phyloP scores from a whole-genome alignment of 108 stramenopile genomes.

The Asterionellopsis glacialis region DNA sequence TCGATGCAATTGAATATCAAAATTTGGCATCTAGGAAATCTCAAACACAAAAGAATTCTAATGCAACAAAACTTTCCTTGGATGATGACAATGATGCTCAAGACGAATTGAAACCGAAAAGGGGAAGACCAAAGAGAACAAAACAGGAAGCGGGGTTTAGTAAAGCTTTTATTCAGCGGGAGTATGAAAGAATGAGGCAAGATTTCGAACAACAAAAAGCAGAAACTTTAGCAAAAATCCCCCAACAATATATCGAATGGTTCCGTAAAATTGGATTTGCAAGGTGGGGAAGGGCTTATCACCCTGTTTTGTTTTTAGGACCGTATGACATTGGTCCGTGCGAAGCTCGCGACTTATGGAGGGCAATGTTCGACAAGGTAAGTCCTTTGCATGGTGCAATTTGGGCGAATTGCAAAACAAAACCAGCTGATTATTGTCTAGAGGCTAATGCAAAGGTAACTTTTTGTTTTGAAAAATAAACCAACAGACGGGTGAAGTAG shows the following conservation, averaged over 20 bases:
- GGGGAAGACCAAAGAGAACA: too few species aligned
- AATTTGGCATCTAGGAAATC: too few species aligned
- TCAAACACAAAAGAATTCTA: too few species aligned
- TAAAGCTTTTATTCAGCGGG: neutral
- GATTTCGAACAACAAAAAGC: neutral
- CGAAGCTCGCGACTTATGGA: constrained; percentile 58
- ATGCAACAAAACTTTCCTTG: too few species aligned
- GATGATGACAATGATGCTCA: too few species aligned
- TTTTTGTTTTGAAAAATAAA: neutral
- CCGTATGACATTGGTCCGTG: constrained; percentile 74
- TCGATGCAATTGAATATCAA: too few species aligned
- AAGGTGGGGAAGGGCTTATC: constrained; percentile 56
- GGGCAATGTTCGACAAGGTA: constrained; percentile 75
- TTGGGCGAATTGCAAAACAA: neutral
- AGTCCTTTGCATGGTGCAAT: constrained; percentile 16
- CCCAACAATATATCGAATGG: neutral
- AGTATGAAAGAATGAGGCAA: neutral
- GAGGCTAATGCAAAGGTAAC: neutral
- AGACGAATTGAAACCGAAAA: too few species aligned
- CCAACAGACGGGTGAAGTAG: neutral
- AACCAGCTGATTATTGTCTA: neutral
- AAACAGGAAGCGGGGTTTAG: too few species aligned
- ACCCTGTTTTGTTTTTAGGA: constrained; percentile 57
- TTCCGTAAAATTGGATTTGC: constrained; percentile 55
- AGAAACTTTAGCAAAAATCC: neutral